phyloP scores from a whole-genome alignment of 345 rosid species.

The Excoecaria cochinchinensis region DNA sequence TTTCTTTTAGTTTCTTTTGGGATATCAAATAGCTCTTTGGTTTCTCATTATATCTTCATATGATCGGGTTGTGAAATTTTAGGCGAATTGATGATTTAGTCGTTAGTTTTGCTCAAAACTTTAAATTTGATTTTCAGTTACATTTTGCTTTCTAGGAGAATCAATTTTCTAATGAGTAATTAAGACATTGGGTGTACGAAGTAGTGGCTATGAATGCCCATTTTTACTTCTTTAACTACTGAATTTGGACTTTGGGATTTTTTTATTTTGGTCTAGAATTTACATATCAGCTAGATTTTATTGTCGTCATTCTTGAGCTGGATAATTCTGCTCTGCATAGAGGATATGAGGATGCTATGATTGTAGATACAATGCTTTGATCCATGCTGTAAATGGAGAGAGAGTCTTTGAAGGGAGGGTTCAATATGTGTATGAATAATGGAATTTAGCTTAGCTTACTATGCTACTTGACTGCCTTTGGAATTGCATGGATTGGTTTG shows the following conservation, averaged over 20 bases:
- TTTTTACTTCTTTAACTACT: not conserved
- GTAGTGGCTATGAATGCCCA: too few relatives aligned
- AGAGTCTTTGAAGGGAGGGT: not conserved
- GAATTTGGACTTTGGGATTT: not conserved
- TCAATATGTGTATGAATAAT: not conserved
- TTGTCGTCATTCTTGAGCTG: not conserved
- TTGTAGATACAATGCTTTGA: not conserved
- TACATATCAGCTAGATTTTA: not conserved
- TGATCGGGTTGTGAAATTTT: not conserved
- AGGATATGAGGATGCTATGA: not conserved
- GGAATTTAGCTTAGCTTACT: not conserved
- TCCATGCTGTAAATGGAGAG: not conserved
- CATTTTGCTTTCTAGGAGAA: not conserved
- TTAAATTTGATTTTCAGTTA: not conserved
- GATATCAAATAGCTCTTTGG: not conserved
- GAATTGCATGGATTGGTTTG: not conserved
- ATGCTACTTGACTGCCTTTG: not conserved
- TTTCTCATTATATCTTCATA: not conserved
- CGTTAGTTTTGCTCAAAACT: not conserved
- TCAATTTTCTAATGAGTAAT: not conserved
- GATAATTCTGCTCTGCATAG: not conserved
- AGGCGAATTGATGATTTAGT: not conserved
- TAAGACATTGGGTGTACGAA: not conserved
- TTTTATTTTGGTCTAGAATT: not conserved
- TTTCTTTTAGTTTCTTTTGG: not conserved